Evolutionary conservation across 2,329 filamentous ascomycete genomes (phyloP).

Genomic region (Cladorrhinum sp.): DNA sequence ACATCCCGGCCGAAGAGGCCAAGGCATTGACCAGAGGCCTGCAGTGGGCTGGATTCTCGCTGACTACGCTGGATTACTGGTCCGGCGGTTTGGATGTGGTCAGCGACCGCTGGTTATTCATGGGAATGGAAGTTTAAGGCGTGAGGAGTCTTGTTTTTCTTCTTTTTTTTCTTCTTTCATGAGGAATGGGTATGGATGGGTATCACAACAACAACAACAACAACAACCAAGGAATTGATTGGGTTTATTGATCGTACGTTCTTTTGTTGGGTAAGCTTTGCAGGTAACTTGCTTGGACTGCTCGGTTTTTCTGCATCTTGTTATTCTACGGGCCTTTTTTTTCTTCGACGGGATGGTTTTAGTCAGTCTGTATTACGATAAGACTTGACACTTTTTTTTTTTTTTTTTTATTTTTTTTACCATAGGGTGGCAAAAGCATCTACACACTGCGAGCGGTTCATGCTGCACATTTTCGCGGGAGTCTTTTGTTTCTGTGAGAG

Average conservation of each 20-base stretch:
- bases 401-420: neutral
- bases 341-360: neutral
- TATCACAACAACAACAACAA: no score
- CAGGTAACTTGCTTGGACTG: neutral
- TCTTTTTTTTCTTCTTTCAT: neutral
- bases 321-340: neutral
- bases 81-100: constrained; percentile 60
- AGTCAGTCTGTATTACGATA: no score
- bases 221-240: constrained; percentile 1
- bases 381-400: neutral
- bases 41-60: constrained; percentile 89
- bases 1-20: constrained; percentile 58
- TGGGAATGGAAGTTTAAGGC: constrained; percentile 77
- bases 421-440: neutral
- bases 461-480: neutral
- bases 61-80: constrained; percentile 78
- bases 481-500: neutral
- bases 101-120: constrained; percentile 78
- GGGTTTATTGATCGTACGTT: neutral
- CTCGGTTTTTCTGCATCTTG: no score
- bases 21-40: constrained; percentile 74
- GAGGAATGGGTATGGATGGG: neutral
- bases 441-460: neutral
- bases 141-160: neutral
- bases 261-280: neutral